Evolutionary conservation across 257 asterid genomes (phyloP), one percentile per base, ranked within the genome.

Genomic region (Solanum ossicruentum): DNA sequence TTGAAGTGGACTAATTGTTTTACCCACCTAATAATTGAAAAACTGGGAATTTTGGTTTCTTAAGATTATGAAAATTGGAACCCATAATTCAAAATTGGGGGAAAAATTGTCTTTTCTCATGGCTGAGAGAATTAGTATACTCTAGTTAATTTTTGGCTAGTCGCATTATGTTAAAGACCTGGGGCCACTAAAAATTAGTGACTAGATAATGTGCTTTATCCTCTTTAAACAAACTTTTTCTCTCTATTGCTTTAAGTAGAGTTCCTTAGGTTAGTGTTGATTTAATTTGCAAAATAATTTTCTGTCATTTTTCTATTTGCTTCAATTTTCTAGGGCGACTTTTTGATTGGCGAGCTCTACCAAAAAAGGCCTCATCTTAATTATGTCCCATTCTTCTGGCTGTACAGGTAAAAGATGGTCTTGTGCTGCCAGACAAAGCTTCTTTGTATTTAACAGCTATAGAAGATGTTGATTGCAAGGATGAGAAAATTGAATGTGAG

Each of bases 381-480:
- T 43, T 39, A 12, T 47, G 47, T 36, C 23, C 32, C 72, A 43
- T 45, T 82, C 63, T 13, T 36, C 54, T 11, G 16, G 66, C 49
- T 63, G 56, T 78, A 71, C 92, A 95, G 98, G 97, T 90, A 65
- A 84, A 86, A 84, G 92, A 89, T 86, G 99, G 98, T 69, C 89
- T 96, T 71, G 92, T 96, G 41, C 88, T 94, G 87, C 99, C 99
- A 7, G 98, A 96, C 86, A 93, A 91, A 91, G 97, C 98, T 84
- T 92, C 97, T 84, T 94, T 96, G 83, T 85, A 87, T 88, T 89
- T 96, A 89, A 94, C 97, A 20, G 98, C 99, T 45, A 94, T 96
- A 85, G 99, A 96, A 90, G 99, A 96, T 92, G 98, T 97, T 70
- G 99, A 96, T 71, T 96, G 94, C 93, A 94, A 93, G 91, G 98